Conservation (phyloP, 2,329 filamentous ascomycete genomes). For the Penicillium sp. region DNA sequence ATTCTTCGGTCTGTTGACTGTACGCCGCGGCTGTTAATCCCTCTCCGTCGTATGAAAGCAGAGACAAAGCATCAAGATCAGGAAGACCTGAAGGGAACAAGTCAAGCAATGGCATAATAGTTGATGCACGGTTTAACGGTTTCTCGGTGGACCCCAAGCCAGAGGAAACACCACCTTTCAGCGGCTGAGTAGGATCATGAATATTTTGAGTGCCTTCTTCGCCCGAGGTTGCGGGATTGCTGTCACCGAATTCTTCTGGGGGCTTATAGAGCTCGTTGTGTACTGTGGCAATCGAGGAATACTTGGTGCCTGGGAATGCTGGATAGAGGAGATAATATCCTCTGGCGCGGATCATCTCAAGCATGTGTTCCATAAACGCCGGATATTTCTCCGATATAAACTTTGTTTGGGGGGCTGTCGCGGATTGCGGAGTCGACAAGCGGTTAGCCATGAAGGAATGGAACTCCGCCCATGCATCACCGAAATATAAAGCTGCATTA, state of each 20-base stretch:
- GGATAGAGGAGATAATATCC: conserved; percentile 78
- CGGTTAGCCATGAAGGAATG: conserved; percentile 67
- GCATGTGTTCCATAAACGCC: conserved; percentile 67
- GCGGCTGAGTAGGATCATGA: conserved; percentile 14
- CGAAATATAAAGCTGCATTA: conserved; percentile 72
- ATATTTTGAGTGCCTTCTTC: conserved; percentile 3
- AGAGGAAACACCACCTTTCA: conserved; percentile 11
- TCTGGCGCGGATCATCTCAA: conserved; percentile 65
- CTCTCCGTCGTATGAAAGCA: conserved; percentile 58
- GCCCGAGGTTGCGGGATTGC: conserved; percentile 1
- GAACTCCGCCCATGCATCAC: conserved; percentile 76
- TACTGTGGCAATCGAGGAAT: conserved; percentile 56
- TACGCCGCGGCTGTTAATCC: conserved; percentile 27
- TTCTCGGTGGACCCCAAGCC: conserved; percentile 18
- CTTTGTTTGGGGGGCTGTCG: conserved; percentile 36
- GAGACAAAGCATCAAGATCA: conserved; percentile 44
- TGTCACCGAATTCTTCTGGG: conserved; percentile 56
- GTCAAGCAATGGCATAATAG: conserved; percentile 41
- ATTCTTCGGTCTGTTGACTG: conserved; percentile 43
- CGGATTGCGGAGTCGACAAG: conserved; percentile 34
- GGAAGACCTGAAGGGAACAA: conserved; percentile 44
- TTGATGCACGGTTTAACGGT: conserved; percentile 32
- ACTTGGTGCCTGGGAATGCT: conserved; percentile 41
- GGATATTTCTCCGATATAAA: conserved; percentile 60
- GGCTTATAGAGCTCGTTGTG: conserved; percentile 65